Percentiles rank a stretch among this genome's conserved stretches.
phyloP scores from a whole-genome alignment of 108 stramenopile species.

The Cyclotella atomus region DNA sequence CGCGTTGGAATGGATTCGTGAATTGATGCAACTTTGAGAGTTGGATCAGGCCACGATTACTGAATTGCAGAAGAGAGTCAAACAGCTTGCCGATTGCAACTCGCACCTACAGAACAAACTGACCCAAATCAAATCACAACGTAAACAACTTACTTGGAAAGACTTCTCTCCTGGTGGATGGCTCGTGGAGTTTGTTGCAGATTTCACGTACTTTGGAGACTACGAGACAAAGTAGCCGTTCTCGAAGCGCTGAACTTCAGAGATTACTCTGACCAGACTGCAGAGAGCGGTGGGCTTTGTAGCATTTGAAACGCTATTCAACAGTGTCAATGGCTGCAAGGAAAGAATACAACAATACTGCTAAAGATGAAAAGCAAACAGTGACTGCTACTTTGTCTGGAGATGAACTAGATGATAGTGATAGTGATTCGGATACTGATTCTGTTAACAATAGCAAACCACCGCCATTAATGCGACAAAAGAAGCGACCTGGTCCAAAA shows the following conservation, averaged over 20 bases:
- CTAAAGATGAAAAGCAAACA: background rate
- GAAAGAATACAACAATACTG: background rate
- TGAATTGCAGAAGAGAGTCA: too few relatives aligned
- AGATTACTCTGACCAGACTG: background rate
- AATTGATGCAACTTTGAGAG: too few relatives aligned
- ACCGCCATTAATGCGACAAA: background rate
- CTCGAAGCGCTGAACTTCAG: background rate
- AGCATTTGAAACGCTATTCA: background rate
- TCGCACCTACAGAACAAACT: background rate
- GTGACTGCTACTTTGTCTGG: background rate
- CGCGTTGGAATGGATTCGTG: too few relatives aligned
- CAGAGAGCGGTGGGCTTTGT: background rate
- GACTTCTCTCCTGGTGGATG: background rate
- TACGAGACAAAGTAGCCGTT: background rate
- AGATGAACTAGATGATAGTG: background rate
- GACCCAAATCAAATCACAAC: background rate
- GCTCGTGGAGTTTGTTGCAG: background rate
- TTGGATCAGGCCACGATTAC: too few relatives aligned
- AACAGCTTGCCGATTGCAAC: background rate
- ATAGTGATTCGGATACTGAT: background rate
- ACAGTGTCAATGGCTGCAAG: background rate
- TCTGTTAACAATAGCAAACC: too few relatives aligned
- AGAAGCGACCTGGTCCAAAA: background rate
- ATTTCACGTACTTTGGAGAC: background rate
- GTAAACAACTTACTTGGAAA: background rate